phyloP scores from a whole-genome alignment of 805 yeast species.

The Metschnikowia colocasiae region DNA sequence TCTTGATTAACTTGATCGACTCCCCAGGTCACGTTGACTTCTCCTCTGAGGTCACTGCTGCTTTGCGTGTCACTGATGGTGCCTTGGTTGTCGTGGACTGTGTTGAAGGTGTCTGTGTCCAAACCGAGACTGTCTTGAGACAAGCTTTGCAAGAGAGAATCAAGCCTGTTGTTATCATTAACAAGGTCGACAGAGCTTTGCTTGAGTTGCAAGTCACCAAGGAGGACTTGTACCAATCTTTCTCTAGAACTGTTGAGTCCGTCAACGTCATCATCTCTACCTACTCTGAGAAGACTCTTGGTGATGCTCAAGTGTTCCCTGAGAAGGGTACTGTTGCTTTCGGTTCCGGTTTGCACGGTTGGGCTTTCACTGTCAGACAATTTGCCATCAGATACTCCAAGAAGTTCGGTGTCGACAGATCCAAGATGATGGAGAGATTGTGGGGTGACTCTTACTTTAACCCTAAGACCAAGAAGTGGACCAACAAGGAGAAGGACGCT shows the following conservation, averaged over 20 bases:
- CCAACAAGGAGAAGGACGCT: slow-evolving; percentile 93
- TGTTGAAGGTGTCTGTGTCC: slow-evolving; percentile 99
- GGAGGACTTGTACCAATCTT: slow-evolving; percentile 98
- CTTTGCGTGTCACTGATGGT: slow-evolving; percentile 99
- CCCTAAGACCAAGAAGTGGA: slow-evolving; percentile 99
- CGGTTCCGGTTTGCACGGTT: slow-evolving; percentile 99
- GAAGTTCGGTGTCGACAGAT: slow-evolving; percentile 98
- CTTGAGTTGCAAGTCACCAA: slow-evolving; percentile 97
- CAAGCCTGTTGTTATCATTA: slow-evolving; percentile 96
- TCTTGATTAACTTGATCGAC: slow-evolving; percentile 96
- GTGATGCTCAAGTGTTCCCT: slow-evolving; percentile 99
- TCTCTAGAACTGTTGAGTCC: slow-evolving; percentile 98
- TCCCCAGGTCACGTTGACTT: slow-evolving; percentile 99
- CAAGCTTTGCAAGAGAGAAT: slow-evolving; percentile 99
- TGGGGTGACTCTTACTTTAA: slow-evolving; percentile 99
- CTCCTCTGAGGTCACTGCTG: slow-evolving; percentile 99
- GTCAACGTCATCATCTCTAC: slow-evolving; percentile 98
- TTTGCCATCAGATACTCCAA: slow-evolving; percentile 96
- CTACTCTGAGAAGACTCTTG: slow-evolving; percentile 82
- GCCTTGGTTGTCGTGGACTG: slow-evolving; percentile 99
- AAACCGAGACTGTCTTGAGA: slow-evolving; percentile 98
- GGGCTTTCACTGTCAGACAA: slow-evolving; percentile 99
- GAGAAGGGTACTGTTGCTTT: slow-evolving; percentile 98
- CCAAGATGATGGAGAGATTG: slow-evolving; percentile 97
- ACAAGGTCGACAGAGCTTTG: slow-evolving; percentile 99